Base-by-base conservation (phyloP, 345 rosid species). In the Mercurialis annua region DNA sequence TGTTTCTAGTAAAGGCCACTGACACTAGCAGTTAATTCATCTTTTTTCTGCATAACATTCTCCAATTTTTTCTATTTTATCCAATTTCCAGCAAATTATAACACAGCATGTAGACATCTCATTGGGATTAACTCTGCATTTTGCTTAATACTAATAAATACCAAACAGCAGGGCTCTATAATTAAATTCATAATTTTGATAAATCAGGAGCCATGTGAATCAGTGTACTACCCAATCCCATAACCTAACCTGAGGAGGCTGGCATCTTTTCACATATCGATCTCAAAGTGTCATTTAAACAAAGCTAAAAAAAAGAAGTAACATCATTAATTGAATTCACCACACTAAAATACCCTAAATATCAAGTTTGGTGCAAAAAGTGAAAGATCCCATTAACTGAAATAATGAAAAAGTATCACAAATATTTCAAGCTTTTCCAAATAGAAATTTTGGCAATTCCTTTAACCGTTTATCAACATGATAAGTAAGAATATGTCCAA, bases 161-260 rank as follows among this genome's bases (percentile, higher is more conserved):
- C n/a, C 43, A 47, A 29, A 23, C 64, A 61, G 53, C 18, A 53
- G 34, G 54, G 38, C 65, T 63, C 62, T 49, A 10, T 46, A 51
- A 31, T 52, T 30, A 69, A 34, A 44, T 44, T 59, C 54, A 44
- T 26, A 62, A 34, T 8, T 27, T 21, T 56, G 12, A 38, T 27
- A 42, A 67, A 62, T 59, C 60, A 51, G 23, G 27, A 47, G 40
- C 59, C 64, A 46, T 61, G 48, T 53, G 34, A 29, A 40, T 23
- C 33, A 57, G 66, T 64, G 51, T 62, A 58, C 58, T 73, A 68
- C 42, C 75, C 61, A 69, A 63, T 29, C 49, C 34, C 10, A 12
- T 30, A 48, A 50, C 67, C 63, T 57, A 59, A 59, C 62, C 36
- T 59, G 31, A n/a, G 42, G 59, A 65, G 38, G 54, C 18, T 31